Evolutionary conservation across 257 asterid species (phyloP).

Genomic region (Cynanchum wilfordii): DNA sequence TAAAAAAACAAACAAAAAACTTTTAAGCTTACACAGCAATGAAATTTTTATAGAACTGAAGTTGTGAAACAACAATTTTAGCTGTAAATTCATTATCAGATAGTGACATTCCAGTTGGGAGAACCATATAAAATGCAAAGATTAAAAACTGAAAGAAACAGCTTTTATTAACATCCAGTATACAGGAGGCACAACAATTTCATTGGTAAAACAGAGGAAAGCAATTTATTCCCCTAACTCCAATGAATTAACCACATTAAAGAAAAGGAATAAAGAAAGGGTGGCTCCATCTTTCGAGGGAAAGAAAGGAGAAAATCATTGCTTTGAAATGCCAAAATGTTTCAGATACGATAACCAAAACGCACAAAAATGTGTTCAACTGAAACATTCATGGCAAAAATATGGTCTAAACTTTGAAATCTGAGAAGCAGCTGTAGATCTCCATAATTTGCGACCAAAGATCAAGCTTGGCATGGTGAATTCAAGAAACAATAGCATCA

Average conservation of each 20-base stretch:
- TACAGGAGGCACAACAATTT: conserved; percentile 1
- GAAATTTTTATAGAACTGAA: neutral
- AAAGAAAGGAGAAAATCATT: neutral
- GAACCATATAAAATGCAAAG: neutral
- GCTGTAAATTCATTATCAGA: too few species aligned
- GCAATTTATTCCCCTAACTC: neutral
- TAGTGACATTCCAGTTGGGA: neutral
- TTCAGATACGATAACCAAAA: neutral
- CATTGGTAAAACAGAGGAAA: neutral
- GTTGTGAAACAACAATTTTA: neutral
- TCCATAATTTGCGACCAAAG: too few species aligned
- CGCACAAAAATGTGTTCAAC: neutral
- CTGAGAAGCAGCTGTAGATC: too few species aligned
- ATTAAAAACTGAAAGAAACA: too few species aligned
- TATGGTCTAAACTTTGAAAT: neutral
- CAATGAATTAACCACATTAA: neutral
- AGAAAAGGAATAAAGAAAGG: neutral
- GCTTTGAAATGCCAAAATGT: neutral
- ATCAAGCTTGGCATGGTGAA: too few species aligned
- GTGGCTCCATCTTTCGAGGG: neutral
- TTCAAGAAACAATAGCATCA: too few species aligned
- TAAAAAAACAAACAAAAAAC: neutral
- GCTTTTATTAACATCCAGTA: neutral
- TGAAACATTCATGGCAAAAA: neutral
- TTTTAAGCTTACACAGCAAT: neutral